Evolutionary conservation across 2,329 filamentous ascomycete genomes (phyloP).

Genomic region (Didymella sp.): DNA sequence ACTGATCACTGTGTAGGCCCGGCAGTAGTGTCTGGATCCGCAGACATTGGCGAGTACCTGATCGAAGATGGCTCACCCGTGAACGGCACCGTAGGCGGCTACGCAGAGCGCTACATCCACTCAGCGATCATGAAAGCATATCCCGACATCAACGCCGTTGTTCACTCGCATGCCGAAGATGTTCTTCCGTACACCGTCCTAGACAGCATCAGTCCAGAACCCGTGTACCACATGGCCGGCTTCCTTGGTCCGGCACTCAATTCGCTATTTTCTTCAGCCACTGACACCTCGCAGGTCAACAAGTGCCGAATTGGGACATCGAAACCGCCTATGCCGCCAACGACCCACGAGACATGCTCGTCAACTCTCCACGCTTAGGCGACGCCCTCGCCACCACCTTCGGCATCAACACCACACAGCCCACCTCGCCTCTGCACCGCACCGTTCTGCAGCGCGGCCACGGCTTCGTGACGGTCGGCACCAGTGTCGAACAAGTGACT

Average conservation of each 20-base stretch:
- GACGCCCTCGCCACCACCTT: slow-evolving; percentile 31
- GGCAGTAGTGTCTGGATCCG: slow-evolving; percentile 43
- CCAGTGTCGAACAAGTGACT: slow-evolving; percentile 48
- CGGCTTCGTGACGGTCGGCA: slow-evolving; percentile 49
- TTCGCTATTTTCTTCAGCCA: no score
- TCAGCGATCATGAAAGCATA: slow-evolving; percentile 47
- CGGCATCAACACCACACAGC: slow-evolving; percentile 26
- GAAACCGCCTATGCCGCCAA: slow-evolving; percentile 18
- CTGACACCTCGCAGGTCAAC: not conserved
- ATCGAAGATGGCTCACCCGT: slow-evolving; percentile 42
- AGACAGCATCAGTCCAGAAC: slow-evolving; percentile 26
- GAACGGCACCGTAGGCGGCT: slow-evolving; percentile 31
- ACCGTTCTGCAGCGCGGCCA: slow-evolving; percentile 51
- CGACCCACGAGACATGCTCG: slow-evolving; percentile 34
- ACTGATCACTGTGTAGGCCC: slow-evolving; percentile 23
- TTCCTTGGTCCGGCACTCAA: slow-evolving; percentile 30
- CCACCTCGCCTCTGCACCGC: slow-evolving; percentile 32
- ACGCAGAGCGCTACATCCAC: slow-evolving; percentile 52
- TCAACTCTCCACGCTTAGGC: slow-evolving; percentile 31
- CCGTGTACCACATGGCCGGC: slow-evolving; percentile 49
- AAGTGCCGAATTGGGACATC: slow-evolving; percentile 39
- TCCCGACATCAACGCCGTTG: slow-evolving; percentile 46
- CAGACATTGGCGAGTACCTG: slow-evolving; percentile 50
- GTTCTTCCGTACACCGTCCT: slow-evolving; percentile 44
- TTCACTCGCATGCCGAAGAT: slow-evolving; percentile 50